These are phyloP conservation scores for Stachybotrys elegans DNA, from an alignment of 2,329 filamentous ascomycete species.

Conservation along the genomic window DNA sequence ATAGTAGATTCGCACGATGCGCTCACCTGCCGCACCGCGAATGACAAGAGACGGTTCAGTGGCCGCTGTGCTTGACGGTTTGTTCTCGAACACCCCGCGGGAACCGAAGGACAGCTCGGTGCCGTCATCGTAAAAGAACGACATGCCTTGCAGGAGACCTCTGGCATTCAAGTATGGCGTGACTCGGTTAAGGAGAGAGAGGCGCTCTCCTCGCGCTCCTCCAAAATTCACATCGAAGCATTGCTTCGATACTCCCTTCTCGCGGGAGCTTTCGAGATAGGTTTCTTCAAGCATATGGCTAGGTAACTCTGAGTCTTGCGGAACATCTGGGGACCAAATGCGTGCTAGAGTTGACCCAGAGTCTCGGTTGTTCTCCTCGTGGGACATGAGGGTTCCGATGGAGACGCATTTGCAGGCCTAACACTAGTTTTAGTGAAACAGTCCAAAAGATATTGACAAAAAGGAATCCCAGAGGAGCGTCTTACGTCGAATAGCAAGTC, in stretches of 20 bases:
- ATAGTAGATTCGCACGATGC: neutral
- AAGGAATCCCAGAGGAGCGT: neutral
- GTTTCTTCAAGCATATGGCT: neutral
- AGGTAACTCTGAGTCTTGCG: neutral
- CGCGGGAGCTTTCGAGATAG: no score
- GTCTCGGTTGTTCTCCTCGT: neutral
- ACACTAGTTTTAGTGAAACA: neutral
- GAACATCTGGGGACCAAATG: neutral
- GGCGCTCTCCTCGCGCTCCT: neutral
- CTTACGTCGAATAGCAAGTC: neutral
- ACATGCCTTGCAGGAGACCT: neutral
- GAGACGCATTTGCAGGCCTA: neutral
- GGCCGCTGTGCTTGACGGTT: neutral
- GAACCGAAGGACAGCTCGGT: neutral
- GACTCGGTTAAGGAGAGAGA: neutral
- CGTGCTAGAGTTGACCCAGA: neutral
- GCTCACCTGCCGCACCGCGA: neutral
- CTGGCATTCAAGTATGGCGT: neutral
- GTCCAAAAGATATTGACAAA: neutral
- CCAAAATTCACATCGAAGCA: neutral
- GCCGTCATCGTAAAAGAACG: neutral
- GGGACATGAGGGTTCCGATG: neutral
- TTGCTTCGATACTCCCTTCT: neutral
- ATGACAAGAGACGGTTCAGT: neutral
- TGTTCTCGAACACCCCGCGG: neutral